These are phyloP conservation scores for Euptelea pleiosperma DNA, from an alignment of 164 flowering plant species.

Conservation along the genomic window DNA sequence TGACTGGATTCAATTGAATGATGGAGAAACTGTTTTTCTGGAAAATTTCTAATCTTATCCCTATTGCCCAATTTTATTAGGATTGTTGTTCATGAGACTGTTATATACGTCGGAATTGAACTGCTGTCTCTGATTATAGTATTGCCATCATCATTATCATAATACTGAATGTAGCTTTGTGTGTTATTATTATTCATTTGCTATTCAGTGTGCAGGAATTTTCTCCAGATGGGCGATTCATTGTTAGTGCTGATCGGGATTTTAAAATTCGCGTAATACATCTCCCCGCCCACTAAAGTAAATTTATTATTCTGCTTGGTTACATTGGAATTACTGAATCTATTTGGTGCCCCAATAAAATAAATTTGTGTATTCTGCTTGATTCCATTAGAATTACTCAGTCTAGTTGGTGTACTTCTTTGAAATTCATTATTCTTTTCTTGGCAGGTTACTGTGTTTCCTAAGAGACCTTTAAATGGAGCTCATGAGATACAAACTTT, in stretches of 20 bases:
- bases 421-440: constrained; percentile 4
- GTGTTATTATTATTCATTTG: constrained; percentile 7
- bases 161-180: not conserved
- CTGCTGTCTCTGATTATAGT: not conserved
- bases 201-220: constrained; percentile 59
- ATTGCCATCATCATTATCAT: not conserved
- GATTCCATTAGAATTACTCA: constrained; percentile 1
- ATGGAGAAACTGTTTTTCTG: too few relatives aligned
- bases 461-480: constrained; percentile 66
- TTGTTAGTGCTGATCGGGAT: constrained; percentile 89
- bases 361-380: not conserved
- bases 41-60: too few relatives aligned
- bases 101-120: not conserved
- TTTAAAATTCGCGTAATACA: constrained; percentile 84
- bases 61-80: not conserved
- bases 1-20: too few relatives aligned
- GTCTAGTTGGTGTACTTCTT: not conserved
- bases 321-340: constrained; percentile 1
- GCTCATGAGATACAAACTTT: constrained; percentile 94
- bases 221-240: constrained; percentile 79
- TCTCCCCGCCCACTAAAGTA: not conserved
- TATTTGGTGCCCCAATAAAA: not conserved
- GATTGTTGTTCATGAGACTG: not conserved
- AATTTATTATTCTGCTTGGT: not conserved
- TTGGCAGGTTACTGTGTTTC: constrained; percentile 79